Evolutionary conservation across 2,329 filamentous ascomycete species (phyloP), one percentile per base, ranked within the genome.

Genomic region (Leptographium lundbergii): DNA sequence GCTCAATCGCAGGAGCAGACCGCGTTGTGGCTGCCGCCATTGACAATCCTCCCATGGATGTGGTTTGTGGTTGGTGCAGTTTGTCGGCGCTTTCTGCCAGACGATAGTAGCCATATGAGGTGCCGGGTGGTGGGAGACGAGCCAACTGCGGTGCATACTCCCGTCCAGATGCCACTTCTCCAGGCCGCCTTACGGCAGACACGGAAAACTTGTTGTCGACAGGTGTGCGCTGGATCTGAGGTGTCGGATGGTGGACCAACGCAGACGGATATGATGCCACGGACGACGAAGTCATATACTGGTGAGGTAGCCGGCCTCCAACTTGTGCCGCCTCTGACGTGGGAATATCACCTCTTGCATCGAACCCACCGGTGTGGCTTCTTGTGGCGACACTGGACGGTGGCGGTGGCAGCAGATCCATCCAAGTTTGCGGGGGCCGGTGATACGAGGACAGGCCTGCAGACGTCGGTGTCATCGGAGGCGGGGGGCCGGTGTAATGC

Each of bases 1-100:
- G 4, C 13, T 36, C 11, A 2, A 27, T 10, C 9, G 48, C 39
- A 17, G 29, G 13, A 59, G 60, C 36, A 3, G 34, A 51, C 45
- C 64, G 61, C n/a, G 63, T 58, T 0, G 68, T 65, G 3, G 67
- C 65, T 13, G 66, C 67, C 0, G 71, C 67, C 17, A 70, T 59
- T 1, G 58, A 51, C 9, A 58, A 25, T 0, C 45, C 24, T 1
- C 42, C 56, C 54, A 62, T 56, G n/a, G 61, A 57, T 4, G 57
- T 55, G 24, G 48, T 6, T 1, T 55, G 42, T 5, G 60, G 60
- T n/a, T 56, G 52, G 7, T 45, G 27, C 10, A 54, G 11, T 14
- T 42, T 25, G 25, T 25, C 52, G 19, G 32, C 22, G 50, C 42
- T 59, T 11, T 2, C 27, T 19, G 57, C 6, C 32, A 17, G 24